A percentile compares a stretch with the other conserved stretches of the same genome.
Evolutionary conservation across 2,329 filamentous ascomycete genomes (phyloP).

Genomic region (Alternaria sp.): DNA sequence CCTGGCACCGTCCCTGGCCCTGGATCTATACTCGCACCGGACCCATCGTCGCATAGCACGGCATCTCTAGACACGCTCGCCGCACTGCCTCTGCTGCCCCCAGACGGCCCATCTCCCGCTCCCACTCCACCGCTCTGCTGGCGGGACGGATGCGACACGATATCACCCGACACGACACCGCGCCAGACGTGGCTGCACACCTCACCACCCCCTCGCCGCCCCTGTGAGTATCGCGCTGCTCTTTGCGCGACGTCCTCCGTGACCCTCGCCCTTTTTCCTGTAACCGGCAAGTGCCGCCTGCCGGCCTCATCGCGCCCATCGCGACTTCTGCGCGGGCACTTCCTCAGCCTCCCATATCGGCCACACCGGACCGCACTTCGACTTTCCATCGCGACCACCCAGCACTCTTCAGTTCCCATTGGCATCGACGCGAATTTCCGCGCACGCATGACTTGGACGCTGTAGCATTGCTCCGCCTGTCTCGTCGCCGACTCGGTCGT

Average conservation of each 20-base stretch:
- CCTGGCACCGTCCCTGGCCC: slow-evolving; percentile 33
- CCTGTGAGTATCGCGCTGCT: slow-evolving; percentile 32
- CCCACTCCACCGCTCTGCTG: slow-evolving; percentile 31
- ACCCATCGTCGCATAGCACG: slow-evolving; percentile 35
- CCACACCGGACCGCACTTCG: slow-evolving; percentile 1
- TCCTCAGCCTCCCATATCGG: slow-evolving; percentile 11
- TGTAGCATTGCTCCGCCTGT: slow-evolving; percentile 9
- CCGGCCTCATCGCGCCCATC: slow-evolving; percentile 27
- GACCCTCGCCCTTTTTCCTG: slow-evolving; percentile 26
- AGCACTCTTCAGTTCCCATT: not conserved
- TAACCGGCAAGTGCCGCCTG: slow-evolving; percentile 34
- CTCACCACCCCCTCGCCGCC: slow-evolving; percentile 15
- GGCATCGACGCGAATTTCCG: slow-evolving; percentile 9
- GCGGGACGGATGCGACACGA: slow-evolving; percentile 46
- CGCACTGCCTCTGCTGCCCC: slow-evolving; percentile 34
- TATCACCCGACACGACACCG: slow-evolving; percentile 30
- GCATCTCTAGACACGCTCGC: slow-evolving; percentile 26
- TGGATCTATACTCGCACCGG: slow-evolving; percentile 31
- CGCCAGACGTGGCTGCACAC: slow-evolving; percentile 30
- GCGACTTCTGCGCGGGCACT: slow-evolving; percentile 27
- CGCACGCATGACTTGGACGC: slow-evolving; percentile 22
- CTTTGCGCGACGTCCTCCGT: slow-evolving; percentile 19
- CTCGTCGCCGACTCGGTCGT: slow-evolving; percentile 3
- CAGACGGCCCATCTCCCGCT: slow-evolving; percentile 16
- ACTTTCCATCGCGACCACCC: slow-evolving; percentile 5